Conservation (phyloP, 495 filamentous ascomycete species). For the Hypoxylon rickii region DNA sequence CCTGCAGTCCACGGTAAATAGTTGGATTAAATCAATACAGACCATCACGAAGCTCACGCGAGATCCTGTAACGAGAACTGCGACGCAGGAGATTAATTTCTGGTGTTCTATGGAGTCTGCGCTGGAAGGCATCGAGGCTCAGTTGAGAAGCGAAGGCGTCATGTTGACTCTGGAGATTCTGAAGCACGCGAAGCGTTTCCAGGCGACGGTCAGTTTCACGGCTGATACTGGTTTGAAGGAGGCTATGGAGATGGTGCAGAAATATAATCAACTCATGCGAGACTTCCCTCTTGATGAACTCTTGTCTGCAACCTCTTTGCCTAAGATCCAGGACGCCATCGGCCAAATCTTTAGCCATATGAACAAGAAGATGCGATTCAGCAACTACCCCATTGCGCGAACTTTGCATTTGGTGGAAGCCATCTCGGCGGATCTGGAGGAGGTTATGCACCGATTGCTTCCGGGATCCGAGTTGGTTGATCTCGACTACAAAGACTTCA, state of each 20-base stretch:
- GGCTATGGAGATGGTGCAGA: conserved; percentile 91
- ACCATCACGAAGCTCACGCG: conserved; percentile 93
- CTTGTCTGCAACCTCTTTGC: conserved; percentile 84
- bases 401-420: conserved; percentile 94
- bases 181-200: conserved; percentile 92
- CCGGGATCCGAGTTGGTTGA: conserved; percentile 88
- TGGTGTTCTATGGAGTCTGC: conserved; percentile 96
- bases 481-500: conserved; percentile 88
- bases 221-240: conserved; percentile 95
- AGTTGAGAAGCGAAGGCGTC: conserved; percentile 86
- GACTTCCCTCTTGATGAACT: conserved; percentile 97
- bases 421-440: conserved; percentile 92
- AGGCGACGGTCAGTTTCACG: conserved; percentile 93
- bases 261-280: conserved; percentile 97
- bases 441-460: conserved; percentile 80
- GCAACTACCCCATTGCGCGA: conserved; percentile 88
- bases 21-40: conserved; percentile 98
- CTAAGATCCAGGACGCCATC: conserved; percentile 89
- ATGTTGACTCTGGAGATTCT: conserved; percentile 90
- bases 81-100: conserved; percentile 96
- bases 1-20: conserved; percentile 88
- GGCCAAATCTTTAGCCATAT: conserved; percentile 86
- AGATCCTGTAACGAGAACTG: conserved; percentile 85
- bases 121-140: conserved; percentile 84
- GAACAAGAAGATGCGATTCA: conserved; percentile 95